phyloP scores from a whole-genome alignment of 805 yeast species.

The Hanseniaspora clermontiae region DNA sequence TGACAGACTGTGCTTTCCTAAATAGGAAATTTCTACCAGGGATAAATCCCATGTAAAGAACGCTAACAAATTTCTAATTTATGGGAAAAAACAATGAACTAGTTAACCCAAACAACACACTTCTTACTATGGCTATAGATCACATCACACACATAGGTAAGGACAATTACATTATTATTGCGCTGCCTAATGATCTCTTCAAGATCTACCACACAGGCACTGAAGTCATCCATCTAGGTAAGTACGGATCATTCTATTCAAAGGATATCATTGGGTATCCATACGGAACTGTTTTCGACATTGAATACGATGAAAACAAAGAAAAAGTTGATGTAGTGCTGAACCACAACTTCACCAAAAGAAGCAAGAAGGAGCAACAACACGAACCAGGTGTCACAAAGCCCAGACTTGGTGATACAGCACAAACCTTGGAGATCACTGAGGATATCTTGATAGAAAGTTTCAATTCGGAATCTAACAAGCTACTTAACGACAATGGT shows the following conservation, averaged over 20 bases:
- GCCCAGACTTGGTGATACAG: constrained; percentile 11
- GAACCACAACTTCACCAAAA: constrained; percentile 14
- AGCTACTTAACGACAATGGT: constrained; percentile 60
- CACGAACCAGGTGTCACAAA: not conserved
- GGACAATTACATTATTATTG: constrained; percentile 41
- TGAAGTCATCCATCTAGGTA: constrained; percentile 63
- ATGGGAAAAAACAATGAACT: not conserved
- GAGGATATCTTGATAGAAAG: constrained; percentile 25
- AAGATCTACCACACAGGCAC: constrained; percentile 53
- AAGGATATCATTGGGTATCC: constrained; percentile 67
- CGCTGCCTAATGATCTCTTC: constrained; percentile 70
- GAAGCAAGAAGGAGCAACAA: constrained; percentile 13
- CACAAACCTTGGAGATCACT: constrained; percentile 16
- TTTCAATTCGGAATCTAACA: constrained; percentile 28
- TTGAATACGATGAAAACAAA: constrained; percentile 25
- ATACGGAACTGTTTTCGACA: constrained; percentile 83
- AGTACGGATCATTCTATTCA: constrained; percentile 76
- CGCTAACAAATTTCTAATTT: not conserved
- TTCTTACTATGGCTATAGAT: constrained; percentile 18
- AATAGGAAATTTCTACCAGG: not conserved
- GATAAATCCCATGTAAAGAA: not conserved
- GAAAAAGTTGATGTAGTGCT: constrained; percentile 18
- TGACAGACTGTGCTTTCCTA: too few species aligned
- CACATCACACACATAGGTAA: constrained; percentile 22
- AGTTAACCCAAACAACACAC: not conserved